Base-by-base conservation (phyloP, 306 rosid genomes). In the Arachis stenosperma region DNA sequence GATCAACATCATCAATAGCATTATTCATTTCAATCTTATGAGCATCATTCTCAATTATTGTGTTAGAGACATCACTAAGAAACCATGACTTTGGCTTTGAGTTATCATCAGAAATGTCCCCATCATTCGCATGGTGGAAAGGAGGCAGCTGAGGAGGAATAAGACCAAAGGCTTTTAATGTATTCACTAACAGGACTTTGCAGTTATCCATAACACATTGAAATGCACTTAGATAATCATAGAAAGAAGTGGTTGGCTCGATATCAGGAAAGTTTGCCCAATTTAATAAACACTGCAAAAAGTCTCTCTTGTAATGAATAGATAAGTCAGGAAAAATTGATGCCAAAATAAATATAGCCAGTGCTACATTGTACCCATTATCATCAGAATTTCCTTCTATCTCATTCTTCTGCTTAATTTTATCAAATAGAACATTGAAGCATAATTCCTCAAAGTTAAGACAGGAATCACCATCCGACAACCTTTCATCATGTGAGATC, bases 361-460 rank as follows among this genome's bases (percentile, higher is more conserved):
- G 75, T 0, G 96, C 98, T 77, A 77, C 74, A 81, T 83, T 86
- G 79, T 62, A 79, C 53, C 71, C 72, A 78, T 83, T 84, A 48
- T 70, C 90, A 14, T 78, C 73, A 66, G 90, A 82, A 68, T 54
- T 41, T 52, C 70, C 83, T 70, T 62, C 75, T 8, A 61, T 76
- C 79, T 81, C 86, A 76, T 58, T 46, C 75, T 81, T 65, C 65
- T 78, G 78, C 73, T 81, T 84, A 46, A 93, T 85, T 79, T 87
- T 80, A 47, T 43, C 63, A 67, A 89, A 81, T 80, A 93, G 90
- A 79, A 77, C 90, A 83, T 76, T 75, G 81, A 93, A 93, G 84
- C 98, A 93, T 78, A 90, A 82, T 48, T 94, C 86, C 86, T 93
- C 98, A 14, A 88, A 90, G 83, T 90, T 87, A 67, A 79, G 86